These are phyloP conservation scores for Diaporthe aspalathi DNA, from an alignment of 2,329 filamentous ascomycete genomes.

Conservation along the genomic window DNA sequence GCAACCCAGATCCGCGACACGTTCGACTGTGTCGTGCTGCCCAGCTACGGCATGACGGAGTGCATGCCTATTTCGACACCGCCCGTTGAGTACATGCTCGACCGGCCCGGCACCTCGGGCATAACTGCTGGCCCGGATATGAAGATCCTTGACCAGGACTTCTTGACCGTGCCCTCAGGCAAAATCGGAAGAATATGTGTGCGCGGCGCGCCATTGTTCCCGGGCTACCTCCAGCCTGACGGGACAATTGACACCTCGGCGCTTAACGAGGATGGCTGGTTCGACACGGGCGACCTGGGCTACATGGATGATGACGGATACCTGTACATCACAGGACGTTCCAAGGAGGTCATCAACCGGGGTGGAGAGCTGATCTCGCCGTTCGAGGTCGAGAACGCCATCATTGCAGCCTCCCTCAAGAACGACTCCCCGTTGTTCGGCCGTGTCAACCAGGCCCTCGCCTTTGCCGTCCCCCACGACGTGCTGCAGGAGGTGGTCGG, in stretches of 20 bases:
- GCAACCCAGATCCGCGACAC: conserved; percentile 83
- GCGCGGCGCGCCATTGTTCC: conserved; percentile 83
- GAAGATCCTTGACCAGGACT: conserved; percentile 77
- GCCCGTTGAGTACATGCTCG: conserved; percentile 72
- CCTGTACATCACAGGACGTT: conserved; percentile 87
- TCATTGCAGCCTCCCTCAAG: conserved; percentile 34
- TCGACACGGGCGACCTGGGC: conserved; percentile 89
- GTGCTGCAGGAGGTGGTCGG: conserved; percentile 37
- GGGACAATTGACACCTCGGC: conserved; percentile 77
- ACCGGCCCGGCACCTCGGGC: conserved; percentile 79
- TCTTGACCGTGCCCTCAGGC: conserved; percentile 75
- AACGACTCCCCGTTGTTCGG: conserved; percentile 15
- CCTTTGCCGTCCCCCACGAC: conserved; percentile 36
- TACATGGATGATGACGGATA: conserved; percentile 84
- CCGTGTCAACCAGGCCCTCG: conserved; percentile 30
- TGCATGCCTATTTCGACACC: conserved; percentile 88
- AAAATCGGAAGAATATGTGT: conserved; percentile 86
- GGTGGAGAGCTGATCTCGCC: conserved; percentile 91
- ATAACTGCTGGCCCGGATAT: conserved; percentile 86
- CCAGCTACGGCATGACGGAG: conserved; percentile 95
- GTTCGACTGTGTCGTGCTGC: conserved; percentile 83
- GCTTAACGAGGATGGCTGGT: conserved; percentile 82
- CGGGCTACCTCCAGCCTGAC: conserved; percentile 84
- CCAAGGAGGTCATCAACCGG: conserved; percentile 94
- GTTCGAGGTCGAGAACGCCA: conserved; percentile 83